A percentile compares a stretch with the other conserved stretches of the same genome.
phyloP scores from a whole-genome alignment of 163 green algal species.

The Chlorella variabilis region DNA sequence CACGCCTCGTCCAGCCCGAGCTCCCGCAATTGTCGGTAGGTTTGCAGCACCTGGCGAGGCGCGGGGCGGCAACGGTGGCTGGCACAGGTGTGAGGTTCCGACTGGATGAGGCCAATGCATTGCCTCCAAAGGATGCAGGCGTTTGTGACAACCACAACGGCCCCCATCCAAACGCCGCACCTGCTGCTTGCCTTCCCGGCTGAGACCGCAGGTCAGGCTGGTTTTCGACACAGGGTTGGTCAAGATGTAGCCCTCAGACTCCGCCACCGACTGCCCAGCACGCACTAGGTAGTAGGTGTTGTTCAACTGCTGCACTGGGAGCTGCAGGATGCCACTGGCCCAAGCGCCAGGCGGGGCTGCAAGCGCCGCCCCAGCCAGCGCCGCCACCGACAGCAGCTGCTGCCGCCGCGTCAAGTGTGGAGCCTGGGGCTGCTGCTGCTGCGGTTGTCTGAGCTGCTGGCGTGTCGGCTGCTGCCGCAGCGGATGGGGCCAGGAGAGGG shows the following conservation, averaged over 20 bases:
- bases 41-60: slow-evolving; percentile 15
- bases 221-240: slow-evolving; percentile 67
- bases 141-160: too few species aligned
- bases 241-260: slow-evolving; percentile 55
- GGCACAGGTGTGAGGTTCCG: too few species aligned
- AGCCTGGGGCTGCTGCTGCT: neutral
- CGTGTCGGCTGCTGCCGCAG: neutral
- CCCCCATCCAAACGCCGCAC: too few species aligned
- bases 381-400: slow-evolving; percentile 1
- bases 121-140: too few species aligned
- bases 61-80: too few species aligned
- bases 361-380: neutral
- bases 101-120: too few species aligned
- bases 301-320: slow-evolving; percentile 52
- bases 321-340: slow-evolving; percentile 50
- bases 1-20: slow-evolving; percentile 29
- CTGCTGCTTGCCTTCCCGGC: slow-evolving; percentile 61
- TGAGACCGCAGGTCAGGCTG: slow-evolving; percentile 48
- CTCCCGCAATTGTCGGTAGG: slow-evolving; percentile 31
- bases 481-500: neutral
- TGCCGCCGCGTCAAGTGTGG: neutral
- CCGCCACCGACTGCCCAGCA: slow-evolving; percentile 60
- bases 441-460: neutral
- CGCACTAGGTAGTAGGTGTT: slow-evolving; percentile 66
- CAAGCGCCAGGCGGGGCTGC: slow-evolving; percentile 41